Base-by-base conservation (phyloP, 2,329 filamentous ascomycete genomes). In the Biscogniauxia sp. region DNA sequence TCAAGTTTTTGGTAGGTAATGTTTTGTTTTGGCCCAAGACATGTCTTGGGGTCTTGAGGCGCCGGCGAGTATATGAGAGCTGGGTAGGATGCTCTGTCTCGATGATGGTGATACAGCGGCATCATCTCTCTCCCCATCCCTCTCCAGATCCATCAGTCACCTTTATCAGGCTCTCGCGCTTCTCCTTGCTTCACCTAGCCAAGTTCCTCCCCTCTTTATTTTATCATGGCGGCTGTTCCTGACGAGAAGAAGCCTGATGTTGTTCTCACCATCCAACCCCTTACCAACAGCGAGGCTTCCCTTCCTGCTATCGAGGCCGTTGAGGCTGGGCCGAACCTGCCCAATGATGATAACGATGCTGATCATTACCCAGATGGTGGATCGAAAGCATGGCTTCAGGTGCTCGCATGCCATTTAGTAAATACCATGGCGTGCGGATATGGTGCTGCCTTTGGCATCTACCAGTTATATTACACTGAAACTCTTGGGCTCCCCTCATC, bases 381-480 rank as follows among this genome's bases (percentile, higher is more conserved):
- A 3, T 25, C 76, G 15, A 62, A 62, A 17, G 73, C 78, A 56
- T 82, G 80, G 79, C 68, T 77, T 26, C 79, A 82, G 65, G 79
- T 80, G 6, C 45, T 78, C 9, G 78, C 77, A 1, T 76, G 78
- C 1, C 80, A 82, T 63, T 55, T 63, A 26, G 23, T 65, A 15
- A 54, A 53, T 25, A 56, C 61, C 28, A 80, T 81, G 63, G 80
- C 78, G 66, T 82, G 79, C 79, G 72, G 76, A 1, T 68, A 61
- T 45, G 63, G 63, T 11, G 65, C 82, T 57, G 79, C 76, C 5
- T 85, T 81, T 71, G 82, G 82, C 55, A 77, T 79, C 52, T 84
- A 80, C 64, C 81, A 85, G 66, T 78, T 79, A 15, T 84, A 82
- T 64, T 85, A 85, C 72, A 77, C 55, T 1, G 37, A n/a, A 3